phyloP scores from a whole-genome alignment of 345 rosid genomes.

The Carallia pectinifolia region DNA sequence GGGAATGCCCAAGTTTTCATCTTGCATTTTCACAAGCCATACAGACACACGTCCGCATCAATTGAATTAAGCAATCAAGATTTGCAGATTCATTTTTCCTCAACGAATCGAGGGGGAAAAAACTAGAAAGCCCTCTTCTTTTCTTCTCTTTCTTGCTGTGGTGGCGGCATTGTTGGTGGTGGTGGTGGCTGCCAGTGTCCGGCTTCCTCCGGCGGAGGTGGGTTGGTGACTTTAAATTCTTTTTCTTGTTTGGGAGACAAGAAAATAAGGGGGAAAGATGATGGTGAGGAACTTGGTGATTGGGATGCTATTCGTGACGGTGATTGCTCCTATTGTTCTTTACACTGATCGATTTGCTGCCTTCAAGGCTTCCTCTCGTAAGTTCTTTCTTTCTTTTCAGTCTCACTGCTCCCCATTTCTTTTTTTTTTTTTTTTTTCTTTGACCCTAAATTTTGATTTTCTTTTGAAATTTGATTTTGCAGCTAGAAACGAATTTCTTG shows the following conservation, averaged over 20 bases:
- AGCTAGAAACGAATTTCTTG: slow-evolving; percentile 68
- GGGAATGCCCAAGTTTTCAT: too few species aligned
- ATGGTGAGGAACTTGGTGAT: slow-evolving; percentile 64
- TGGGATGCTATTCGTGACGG: slow-evolving; percentile 60
- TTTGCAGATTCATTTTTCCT: too few species aligned
- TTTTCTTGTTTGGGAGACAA: background rate
- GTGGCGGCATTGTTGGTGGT: background rate
- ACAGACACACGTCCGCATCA: too few species aligned
- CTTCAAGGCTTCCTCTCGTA: slow-evolving; percentile 48
- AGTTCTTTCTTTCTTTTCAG: background rate
- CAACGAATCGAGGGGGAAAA: too few species aligned
- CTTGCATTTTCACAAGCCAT: background rate
- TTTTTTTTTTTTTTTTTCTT: slow-evolving; percentile 1
- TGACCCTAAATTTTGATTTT: background rate
- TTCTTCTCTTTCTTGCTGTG: background rate
- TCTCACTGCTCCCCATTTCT: background rate
- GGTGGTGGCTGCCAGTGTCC: background rate
- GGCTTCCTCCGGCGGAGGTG: background rate
- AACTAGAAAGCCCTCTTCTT: background rate
- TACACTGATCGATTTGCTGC: slow-evolving; percentile 58
- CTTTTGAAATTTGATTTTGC: slow-evolving; percentile 17
- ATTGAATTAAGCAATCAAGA: too few species aligned
- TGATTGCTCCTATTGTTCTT: slow-evolving; percentile 73
- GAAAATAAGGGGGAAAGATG: slow-evolving; percentile 32
- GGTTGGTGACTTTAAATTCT: background rate